Percentiles rank a stretch among this genome's conserved stretches.
Evolutionary conservation across 441 rosid genomes (phyloP).

Genomic region (Pelargonium myrrhifolium): DNA sequence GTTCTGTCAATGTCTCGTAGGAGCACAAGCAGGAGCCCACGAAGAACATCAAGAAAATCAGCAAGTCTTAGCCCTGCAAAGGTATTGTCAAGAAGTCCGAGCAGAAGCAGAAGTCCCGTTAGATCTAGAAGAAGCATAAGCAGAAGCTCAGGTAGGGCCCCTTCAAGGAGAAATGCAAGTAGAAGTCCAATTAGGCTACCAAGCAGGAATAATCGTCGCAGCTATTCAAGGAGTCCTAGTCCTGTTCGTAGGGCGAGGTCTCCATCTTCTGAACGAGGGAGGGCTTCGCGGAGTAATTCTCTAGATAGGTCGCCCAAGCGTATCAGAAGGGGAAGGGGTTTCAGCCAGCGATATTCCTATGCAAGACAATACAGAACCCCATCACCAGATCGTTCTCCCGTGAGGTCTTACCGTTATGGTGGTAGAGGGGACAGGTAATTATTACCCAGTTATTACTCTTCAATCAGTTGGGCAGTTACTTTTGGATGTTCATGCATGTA

Average conservation of each 20-base stretch:
- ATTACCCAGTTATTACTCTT: neutral
- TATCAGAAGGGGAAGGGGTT: slow-evolving; percentile 87
- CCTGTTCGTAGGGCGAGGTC: slow-evolving; percentile 48
- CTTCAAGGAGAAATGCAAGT: slow-evolving; percentile 46
- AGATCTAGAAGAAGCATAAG: slow-evolving; percentile 45
- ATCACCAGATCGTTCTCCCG: slow-evolving; percentile 78
- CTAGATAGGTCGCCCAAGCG: slow-evolving; percentile 76
- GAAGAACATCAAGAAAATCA: slow-evolving; percentile 26
- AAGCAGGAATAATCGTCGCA: slow-evolving; percentile 43
- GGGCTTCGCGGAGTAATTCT: slow-evolving; percentile 77
- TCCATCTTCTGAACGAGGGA: slow-evolving; percentile 44
- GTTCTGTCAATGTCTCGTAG: slow-evolving; percentile 26
- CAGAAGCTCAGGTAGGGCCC: slow-evolving; percentile 58
- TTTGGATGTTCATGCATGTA: slow-evolving; percentile 13
- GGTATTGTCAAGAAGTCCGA: slow-evolving; percentile 9
- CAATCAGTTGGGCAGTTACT: neutral
- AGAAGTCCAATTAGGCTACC: slow-evolving; percentile 57
- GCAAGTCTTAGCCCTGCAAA: slow-evolving; percentile 30
- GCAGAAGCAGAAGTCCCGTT: slow-evolving; percentile 23
- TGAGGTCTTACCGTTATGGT: slow-evolving; percentile 57
- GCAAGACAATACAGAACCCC: slow-evolving; percentile 85
- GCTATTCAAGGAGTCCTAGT: slow-evolving; percentile 53
- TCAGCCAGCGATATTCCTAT: slow-evolving; percentile 77
- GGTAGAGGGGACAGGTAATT: slow-evolving; percentile 65
- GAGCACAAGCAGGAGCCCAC: slow-evolving; percentile 37